These are phyloP conservation scores for Beta lomatogona DNA, from an alignment of 179 eudicot species.

Conservation along the genomic window DNA sequence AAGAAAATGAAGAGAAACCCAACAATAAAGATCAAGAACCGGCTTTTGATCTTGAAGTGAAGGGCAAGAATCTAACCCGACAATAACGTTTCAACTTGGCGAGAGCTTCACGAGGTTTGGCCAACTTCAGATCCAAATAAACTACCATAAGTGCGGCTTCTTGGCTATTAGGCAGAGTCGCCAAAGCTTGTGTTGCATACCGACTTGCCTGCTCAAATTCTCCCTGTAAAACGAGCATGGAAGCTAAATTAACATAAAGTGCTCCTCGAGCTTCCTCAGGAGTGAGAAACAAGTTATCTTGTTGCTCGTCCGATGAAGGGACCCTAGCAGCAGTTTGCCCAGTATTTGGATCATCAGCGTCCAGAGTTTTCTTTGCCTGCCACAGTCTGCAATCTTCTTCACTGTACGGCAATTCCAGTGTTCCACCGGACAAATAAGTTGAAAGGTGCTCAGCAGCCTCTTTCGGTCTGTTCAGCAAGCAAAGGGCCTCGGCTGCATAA, in stretches of 20 bases:
- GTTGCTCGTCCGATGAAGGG: conserved; percentile 37
- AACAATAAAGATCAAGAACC: conserved; percentile 40
- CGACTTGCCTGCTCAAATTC: conserved; percentile 68
- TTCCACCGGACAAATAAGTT: conserved; percentile 53
- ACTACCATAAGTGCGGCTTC: conserved; percentile 67
- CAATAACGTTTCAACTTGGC: conserved; percentile 62
- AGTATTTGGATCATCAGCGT: conserved; percentile 55
- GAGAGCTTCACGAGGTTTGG: conserved; percentile 61
- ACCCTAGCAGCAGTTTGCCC: conserved; percentile 30
- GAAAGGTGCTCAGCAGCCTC: conserved; percentile 85
- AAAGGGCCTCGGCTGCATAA: conserved; percentile 91
- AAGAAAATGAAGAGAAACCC: neutral
- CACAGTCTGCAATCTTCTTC: conserved; percentile 73
- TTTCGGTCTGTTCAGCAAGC: conserved; percentile 69
- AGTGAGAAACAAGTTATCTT: conserved; percentile 42
- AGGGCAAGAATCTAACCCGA: conserved; percentile 57
- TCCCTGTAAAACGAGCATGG: conserved; percentile 60
- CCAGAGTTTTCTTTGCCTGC: conserved; percentile 53
- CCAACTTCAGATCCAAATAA: conserved; percentile 67
- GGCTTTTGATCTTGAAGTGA: conserved; percentile 39
- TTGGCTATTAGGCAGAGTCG: conserved; percentile 51
- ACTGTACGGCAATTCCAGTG: conserved; percentile 61
- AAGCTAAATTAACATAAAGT: conserved; percentile 65
- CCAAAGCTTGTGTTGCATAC: conserved; percentile 53
- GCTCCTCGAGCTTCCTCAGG: conserved; percentile 83